A percentile compares a stretch with the other conserved stretches of the same genome.
phyloP scores from a whole-genome alignment of 2,329 filamentous ascomycete species.

The Chrysosporium queenslandicum region DNA sequence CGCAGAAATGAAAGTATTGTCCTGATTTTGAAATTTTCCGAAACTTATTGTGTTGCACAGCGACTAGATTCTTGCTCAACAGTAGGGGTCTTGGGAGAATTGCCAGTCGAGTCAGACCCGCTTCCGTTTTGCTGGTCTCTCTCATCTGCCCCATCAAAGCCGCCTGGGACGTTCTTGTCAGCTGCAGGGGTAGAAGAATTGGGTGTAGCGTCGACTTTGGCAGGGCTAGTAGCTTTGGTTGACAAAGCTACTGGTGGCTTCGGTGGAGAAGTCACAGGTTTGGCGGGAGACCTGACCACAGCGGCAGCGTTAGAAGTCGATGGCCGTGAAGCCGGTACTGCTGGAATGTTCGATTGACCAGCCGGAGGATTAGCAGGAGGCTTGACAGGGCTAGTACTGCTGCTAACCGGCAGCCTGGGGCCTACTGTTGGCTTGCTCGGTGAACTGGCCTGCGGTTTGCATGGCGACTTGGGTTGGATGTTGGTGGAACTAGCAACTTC shows the following conservation, averaged over 20 bases:
- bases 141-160: background rate
- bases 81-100: slow-evolving; percentile 6
- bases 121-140: background rate
- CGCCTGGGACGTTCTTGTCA: background rate
- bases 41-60: slow-evolving; percentile 8
- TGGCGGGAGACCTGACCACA: background rate
- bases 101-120: background rate
- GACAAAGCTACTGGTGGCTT: background rate
- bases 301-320: background rate
- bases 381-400: background rate
- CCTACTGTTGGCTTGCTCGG: background rate
- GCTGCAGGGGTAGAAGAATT: background rate
- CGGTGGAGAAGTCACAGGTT: background rate
- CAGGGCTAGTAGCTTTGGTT: background rate
- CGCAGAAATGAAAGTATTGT: no score
- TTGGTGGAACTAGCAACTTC: no score
- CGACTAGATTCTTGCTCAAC: slow-evolving; percentile 3
- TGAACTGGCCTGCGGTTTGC: background rate
- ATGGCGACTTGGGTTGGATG: no score
- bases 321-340: background rate
- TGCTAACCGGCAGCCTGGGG: background rate
- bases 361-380: background rate
- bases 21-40: no score
- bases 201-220: background rate
- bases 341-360: background rate